Evolutionary conservation across 805 yeast genomes (phyloP).

Genomic region (Yamadazyma laniorum): DNA sequence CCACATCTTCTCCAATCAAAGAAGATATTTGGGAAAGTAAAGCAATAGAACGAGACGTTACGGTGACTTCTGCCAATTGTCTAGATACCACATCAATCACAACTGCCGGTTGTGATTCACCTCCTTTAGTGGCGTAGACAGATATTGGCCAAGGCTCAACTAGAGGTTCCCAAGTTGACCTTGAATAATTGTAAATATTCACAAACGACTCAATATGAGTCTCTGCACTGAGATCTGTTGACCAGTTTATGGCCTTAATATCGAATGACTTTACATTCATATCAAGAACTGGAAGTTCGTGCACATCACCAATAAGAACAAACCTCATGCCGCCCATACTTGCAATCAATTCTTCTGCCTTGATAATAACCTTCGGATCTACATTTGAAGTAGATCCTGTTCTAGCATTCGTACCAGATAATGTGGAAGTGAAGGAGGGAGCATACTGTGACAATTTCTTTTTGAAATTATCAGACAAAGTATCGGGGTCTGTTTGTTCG

Average conservation of each 20-base stretch:
- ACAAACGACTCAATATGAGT: constrained; percentile 62
- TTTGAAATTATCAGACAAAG: constrained; percentile 64
- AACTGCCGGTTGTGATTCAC: constrained; percentile 39
- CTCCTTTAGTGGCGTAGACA: constrained; percentile 56
- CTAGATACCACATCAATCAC: constrained; percentile 72
- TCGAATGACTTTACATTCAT: constrained; percentile 69
- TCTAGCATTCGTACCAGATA: constrained; percentile 28
- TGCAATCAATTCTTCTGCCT: constrained; percentile 66
- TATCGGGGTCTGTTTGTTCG: constrained; percentile 22
- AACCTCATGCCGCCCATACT: constrained; percentile 74
- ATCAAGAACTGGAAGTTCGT: constrained; percentile 85
- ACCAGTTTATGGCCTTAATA: constrained; percentile 75
- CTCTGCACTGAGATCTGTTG: constrained; percentile 73
- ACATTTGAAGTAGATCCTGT: constrained; percentile 15
- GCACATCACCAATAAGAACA: constrained; percentile 85
- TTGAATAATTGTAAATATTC: constrained; percentile 82
- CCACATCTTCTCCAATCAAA: constrained; percentile 52
- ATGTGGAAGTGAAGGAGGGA: constrained; percentile 58
- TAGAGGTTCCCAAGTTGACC: constrained; percentile 93
- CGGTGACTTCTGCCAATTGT: constrained; percentile 71
- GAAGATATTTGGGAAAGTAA: constrained; percentile 67
- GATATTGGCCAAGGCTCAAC: constrained; percentile 85
- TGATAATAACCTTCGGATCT: constrained; percentile 43
- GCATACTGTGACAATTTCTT: constrained; percentile 62
- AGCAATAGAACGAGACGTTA: constrained; percentile 80